phyloP scores from a whole-genome alignment of 1,284 basidiomycete species.

The Microbotryum violaceum region DNA sequence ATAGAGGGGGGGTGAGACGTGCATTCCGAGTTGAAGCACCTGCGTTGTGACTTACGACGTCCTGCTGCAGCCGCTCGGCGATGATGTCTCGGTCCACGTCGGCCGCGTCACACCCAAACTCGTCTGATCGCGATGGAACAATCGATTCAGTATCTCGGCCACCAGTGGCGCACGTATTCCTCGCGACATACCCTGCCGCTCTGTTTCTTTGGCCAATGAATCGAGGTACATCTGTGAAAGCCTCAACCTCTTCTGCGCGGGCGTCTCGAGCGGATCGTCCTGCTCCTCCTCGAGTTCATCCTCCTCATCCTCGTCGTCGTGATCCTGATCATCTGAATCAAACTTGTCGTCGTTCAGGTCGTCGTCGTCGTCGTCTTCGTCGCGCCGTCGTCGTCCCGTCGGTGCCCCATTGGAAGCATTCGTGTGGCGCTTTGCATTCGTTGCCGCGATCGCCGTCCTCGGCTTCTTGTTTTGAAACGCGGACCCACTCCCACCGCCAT shows the following conservation, averaged over 20 bases:
- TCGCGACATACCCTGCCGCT: constrained; percentile 47
- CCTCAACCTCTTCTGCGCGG: constrained; percentile 84
- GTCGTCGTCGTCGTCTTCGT: constrained; percentile 22
- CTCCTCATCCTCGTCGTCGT: constrained; percentile 12
- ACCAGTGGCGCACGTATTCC: too few relatives aligned
- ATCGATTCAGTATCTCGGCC: background rate
- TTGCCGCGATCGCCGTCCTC: too few relatives aligned
- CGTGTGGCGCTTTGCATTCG: too few relatives aligned
- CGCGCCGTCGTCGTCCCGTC: background rate
- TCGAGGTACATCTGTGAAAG: constrained; percentile 86
- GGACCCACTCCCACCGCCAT: too few relatives aligned
- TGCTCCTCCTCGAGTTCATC: constrained; percentile 23
- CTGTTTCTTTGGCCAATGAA: constrained; percentile 63
- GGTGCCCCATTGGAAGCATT: too few relatives aligned
- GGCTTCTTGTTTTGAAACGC: too few relatives aligned
- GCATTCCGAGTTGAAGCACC: too few relatives aligned
- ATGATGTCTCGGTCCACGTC: constrained; percentile 89
- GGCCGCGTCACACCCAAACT: constrained; percentile 73
- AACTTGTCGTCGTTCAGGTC: constrained; percentile 23
- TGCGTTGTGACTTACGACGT: constrained; percentile 50
- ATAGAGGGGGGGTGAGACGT: too few relatives aligned
- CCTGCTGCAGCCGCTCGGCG: constrained; percentile 76
- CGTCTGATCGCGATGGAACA: background rate
- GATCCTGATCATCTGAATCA: constrained; percentile 21
- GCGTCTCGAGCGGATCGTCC: constrained; percentile 65